Evolutionary conservation across 495 filamentous ascomycete species (phyloP).

Genomic region (Aspergillus nidulans): DNA sequence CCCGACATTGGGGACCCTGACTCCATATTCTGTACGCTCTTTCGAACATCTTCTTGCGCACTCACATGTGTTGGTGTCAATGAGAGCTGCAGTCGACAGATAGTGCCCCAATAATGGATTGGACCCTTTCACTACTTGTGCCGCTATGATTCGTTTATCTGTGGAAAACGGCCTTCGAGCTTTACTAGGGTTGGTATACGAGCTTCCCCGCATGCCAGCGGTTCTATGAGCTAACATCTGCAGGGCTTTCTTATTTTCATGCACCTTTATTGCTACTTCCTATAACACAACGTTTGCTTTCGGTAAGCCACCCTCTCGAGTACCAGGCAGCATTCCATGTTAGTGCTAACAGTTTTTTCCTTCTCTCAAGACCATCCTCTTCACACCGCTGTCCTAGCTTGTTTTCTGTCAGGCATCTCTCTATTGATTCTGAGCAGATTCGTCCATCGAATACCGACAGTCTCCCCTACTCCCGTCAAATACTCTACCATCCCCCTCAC

Average conservation of each 20-base stretch:
- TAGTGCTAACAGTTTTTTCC: background rate
- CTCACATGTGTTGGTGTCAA: background rate
- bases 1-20: background rate
- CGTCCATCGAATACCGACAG: conserved; percentile 12
- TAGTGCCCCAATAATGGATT: conserved; percentile 14
- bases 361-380: conserved; percentile 36
- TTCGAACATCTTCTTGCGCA: background rate
- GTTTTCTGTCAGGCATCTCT: conserved; percentile 30
- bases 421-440: conserved; percentile 34
- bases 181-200: conserved; percentile 33
- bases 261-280: conserved; percentile 31
- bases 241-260: conserved; percentile 35
- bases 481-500: conserved; percentile 21
- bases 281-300: conserved; percentile 40
- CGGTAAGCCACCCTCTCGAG: conserved; percentile 26
- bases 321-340: background rate
- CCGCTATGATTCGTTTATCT: conserved; percentile 31
- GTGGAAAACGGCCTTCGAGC: conserved; percentile 34
- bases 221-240: background rate
- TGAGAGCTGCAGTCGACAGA: background rate
- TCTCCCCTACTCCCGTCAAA: conserved; percentile 15
- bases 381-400: conserved; percentile 33
- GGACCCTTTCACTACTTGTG: background rate
- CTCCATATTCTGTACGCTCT: background rate
- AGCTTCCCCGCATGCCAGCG: background rate